Evolutionary conservation across 179 eudicot genomes (phyloP).

Genomic region (Beta corolliflora): DNA sequence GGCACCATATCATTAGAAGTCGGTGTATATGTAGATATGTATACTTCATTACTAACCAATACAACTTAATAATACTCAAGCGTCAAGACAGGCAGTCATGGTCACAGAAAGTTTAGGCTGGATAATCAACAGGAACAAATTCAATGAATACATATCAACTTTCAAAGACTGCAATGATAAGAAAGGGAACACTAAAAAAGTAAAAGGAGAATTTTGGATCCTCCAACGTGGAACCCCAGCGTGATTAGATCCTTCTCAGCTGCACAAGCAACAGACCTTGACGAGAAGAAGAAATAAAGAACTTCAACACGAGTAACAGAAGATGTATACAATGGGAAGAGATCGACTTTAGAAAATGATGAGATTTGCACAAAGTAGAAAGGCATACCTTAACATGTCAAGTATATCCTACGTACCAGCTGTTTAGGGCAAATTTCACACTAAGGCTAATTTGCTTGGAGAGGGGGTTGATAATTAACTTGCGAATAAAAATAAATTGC

Average conservation of each 20-base stretch:
- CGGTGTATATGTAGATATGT: background rate
- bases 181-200: background rate
- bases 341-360: background rate
- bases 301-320: background rate
- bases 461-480: too few species aligned
- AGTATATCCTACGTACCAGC: conserved; percentile 65
- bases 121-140: background rate
- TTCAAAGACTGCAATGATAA: background rate
- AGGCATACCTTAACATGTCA: conserved; percentile 74
- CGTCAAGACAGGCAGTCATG: background rate
- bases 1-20: background rate
- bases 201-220: background rate
- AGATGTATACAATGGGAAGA: conserved; percentile 13
- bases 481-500: too few species aligned
- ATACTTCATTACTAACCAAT: background rate
- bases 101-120: background rate
- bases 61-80: background rate
- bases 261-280: conserved; percentile 84
- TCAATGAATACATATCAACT: background rate
- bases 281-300: conserved; percentile 19
- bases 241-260: conserved; percentile 92
- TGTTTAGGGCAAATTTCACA: too few species aligned
- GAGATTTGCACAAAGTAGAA: conserved; percentile 12
- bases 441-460: too few species aligned
- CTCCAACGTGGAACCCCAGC: conserved; percentile 88